Base-by-base conservation (phyloP, 176 grass and related monocot genomes). In the Pharus latifolius region DNA sequence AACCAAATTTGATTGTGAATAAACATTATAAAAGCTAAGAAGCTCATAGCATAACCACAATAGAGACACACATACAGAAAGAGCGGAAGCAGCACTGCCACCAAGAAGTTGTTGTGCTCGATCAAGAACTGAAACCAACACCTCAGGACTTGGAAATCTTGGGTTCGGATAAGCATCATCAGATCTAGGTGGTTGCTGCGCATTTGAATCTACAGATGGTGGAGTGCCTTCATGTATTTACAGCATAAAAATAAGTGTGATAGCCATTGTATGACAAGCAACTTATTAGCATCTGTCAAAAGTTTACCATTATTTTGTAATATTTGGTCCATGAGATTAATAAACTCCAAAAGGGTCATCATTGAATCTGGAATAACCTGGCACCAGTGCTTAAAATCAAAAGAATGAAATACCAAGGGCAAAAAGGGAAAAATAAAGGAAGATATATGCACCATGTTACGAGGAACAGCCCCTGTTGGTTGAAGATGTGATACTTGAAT, bases 351-450 rank as follows among this genome's bases (percentile, higher is more conserved):
- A 49, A 93, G 80, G 66, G 84, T 90, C 38, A 25, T 88, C 56
- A 98, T 27, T 67, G 94, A 87, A 90, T 98, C 87, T 49, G 94
- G 89, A 87, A 98, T 80, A 53, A 88, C 71, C 94, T 98, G 65
- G 63, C 54, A 74, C 17, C 22, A 56, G 27, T 64, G 45, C 9
- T 46, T 67, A 23, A 61, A 69, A 75, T 75, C 16, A 45, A 49
- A 63, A 60, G 10, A 38, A 73, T 34, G 30, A 28, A 58, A 44
- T 27, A 38, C 24, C 66, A 69, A 75, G 33, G 18, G 31, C n/a
- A 66, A 65, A 50, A 33, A 78, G 14, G 9, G 49, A 49, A 24
- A 18, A 65, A 38, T 11, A 40, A 69, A 20, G 10, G 32, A 30
- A 15, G 63, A 19, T 16, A 48, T 51, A 80, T 32, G 34, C 60